These are phyloP conservation scores for Bolboschoenus planiculmis DNA, from an alignment of 176 grass and related monocot species.

Conservation along the genomic window DNA sequence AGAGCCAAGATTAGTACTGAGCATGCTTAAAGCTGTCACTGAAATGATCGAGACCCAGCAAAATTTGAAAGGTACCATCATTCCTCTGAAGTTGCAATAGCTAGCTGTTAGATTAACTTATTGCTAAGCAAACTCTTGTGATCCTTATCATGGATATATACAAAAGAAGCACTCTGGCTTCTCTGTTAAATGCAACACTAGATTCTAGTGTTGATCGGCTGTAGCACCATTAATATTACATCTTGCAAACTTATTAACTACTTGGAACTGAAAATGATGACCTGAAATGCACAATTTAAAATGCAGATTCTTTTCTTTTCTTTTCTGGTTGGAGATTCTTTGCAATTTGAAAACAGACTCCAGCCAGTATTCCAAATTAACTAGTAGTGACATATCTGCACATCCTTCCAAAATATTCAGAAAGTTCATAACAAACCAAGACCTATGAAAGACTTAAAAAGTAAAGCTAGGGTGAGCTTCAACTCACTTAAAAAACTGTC, in stretches of 20 bases:
- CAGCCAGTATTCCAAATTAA: background rate
- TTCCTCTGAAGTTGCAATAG: background rate
- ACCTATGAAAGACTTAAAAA: background rate
- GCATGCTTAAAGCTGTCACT: constrained; percentile 59
- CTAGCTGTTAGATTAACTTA: background rate
- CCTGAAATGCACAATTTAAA: no score
- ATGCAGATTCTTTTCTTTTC: background rate
- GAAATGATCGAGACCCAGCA: constrained; percentile 55
- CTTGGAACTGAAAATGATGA: background rate
- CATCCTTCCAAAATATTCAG: background rate
- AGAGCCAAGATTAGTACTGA: constrained; percentile 66
- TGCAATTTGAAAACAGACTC: background rate
- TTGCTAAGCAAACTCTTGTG: background rate
- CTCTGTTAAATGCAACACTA: background rate
- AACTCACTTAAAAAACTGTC: background rate
- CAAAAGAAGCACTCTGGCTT: background rate
- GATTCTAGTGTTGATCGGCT: background rate
- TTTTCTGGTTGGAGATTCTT: background rate
- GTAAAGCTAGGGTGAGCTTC: background rate
- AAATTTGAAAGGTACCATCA: constrained; percentile 15
- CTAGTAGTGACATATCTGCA: background rate
- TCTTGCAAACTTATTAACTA: background rate
- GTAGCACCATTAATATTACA: background rate
- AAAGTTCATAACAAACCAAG: background rate
- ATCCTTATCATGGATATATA: background rate